Evolutionary conservation across 306 rosid genomes (phyloP).

Genomic region (Dryas drummondii): DNA sequence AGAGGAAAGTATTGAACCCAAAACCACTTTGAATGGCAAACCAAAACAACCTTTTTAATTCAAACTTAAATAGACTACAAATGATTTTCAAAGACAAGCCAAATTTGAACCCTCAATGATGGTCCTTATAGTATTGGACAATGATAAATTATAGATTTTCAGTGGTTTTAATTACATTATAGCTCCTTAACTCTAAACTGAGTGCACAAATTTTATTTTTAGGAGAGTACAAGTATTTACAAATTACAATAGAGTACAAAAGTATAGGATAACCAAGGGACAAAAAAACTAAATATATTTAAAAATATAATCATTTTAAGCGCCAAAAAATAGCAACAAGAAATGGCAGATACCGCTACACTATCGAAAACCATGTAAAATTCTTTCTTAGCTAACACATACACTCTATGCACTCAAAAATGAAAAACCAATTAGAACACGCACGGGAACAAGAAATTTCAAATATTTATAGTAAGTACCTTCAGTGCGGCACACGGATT

Average conservation of each 20-base stretch:
- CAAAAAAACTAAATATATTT: not conserved
- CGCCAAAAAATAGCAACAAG: not conserved
- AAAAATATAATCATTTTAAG: not conserved
- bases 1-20: constrained; percentile 5
- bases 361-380: too few relatives aligned
- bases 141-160: not conserved
- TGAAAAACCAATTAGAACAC: not conserved
- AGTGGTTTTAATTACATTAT: not conserved
- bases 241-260: not conserved
- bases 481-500: constrained; percentile 46
- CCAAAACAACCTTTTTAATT: not conserved
- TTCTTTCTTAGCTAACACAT: too few relatives aligned
- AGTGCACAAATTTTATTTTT: not conserved
- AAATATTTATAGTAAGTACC: constrained; percentile 38
- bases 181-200: not conserved
- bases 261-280: not conserved
- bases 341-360: too few relatives aligned
- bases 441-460: not conserved
- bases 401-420: too few relatives aligned
- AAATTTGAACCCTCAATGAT: not conserved
- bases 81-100: not conserved
- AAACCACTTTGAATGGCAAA: constrained; percentile 7
- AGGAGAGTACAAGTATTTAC: not conserved
- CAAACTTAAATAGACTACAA: not conserved
- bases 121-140: not conserved